Base-by-base conservation (phyloP, 768 basidiomycete genomes). In the Tylopilus felleus region DNA sequence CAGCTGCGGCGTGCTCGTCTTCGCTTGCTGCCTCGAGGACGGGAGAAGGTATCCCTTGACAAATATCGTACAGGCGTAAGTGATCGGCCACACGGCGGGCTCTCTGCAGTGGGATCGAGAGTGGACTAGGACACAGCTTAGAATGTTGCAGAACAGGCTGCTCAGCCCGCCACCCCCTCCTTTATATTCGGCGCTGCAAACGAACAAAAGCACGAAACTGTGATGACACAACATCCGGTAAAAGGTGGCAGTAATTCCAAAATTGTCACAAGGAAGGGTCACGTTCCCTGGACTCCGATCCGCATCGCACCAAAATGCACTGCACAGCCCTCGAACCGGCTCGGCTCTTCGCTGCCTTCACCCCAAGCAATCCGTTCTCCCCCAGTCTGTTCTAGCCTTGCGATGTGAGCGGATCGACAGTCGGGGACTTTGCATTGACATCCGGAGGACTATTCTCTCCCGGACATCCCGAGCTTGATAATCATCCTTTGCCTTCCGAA, bases 1-100 rank as follows among this genome's bases (percentile, higher is more conserved):
- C 25, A 38, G 23, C 46, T 49, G 49, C 52, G 40, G 56, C 54
- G 49, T 58, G 57, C 52, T 56, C 59, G 64, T 53, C 43, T 55
- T 71, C 67, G 67, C 67, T 70, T 71, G 60, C 40, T 52, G 53
- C 68, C 68, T 69, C 65, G 70, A 69, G 68, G 68, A 65, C 63
- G 59, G 62, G 49, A 66, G 58, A 70, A 69, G 61, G 47, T 13
- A 39, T 44, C 21, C 31, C 48, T 51, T 57, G 48, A 57, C 65
- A 59, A 59, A 59, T 60, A 48, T 52, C 57, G 61, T 66, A 54
- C 54, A 58, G 54, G 55, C 39, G 55, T 57, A 49, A 16, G 4
- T 45, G 65, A 68, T 66, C 65, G 65, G 51, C 47, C 48, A 39
- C 49, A 60, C 59, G 23, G 29, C 44, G 49, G 19, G 52, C 31